These are phyloP conservation scores for Euphorbia peplus DNA, from an alignment of 345 rosid genomes.

Conservation along the genomic window DNA sequence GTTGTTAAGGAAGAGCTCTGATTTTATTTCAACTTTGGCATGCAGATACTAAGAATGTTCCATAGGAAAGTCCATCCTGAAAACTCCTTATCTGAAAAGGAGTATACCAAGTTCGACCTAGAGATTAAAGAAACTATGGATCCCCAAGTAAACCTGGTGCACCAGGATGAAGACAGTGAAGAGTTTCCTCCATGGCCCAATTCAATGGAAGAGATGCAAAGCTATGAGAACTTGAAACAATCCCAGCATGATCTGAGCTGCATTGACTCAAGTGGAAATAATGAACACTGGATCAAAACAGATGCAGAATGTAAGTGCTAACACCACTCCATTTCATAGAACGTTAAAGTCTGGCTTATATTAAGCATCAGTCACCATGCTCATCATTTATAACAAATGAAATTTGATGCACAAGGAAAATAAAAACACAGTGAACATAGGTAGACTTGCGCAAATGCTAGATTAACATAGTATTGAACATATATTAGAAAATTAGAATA, in stretches of 20 bases:
- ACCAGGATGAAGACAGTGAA: constrained; percentile 26
- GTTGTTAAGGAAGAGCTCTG: background rate
- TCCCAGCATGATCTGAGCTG: constrained; percentile 31
- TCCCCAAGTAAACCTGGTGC: constrained; percentile 25
- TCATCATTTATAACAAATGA: background rate
- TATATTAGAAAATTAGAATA: background rate
- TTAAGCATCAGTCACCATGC: background rate
- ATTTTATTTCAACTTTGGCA: constrained; percentile 19
- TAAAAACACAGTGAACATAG: background rate
- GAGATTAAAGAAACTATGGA: constrained; percentile 16
- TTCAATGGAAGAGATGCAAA: constrained; percentile 27
- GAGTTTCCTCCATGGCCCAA: constrained; percentile 27
- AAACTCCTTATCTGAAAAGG: constrained; percentile 35
- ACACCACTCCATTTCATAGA: constrained; percentile 2
- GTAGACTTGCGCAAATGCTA: background rate
- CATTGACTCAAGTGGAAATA: constrained; percentile 35
- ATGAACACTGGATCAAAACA: constrained; percentile 89
- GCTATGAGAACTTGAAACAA: constrained; percentile 36
- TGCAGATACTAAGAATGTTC: constrained; percentile 69
- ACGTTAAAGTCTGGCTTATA: constrained; percentile 7
- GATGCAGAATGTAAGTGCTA: constrained; percentile 85
- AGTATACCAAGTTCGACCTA: constrained; percentile 12
- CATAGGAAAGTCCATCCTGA: constrained; percentile 78
- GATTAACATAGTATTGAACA: background rate
- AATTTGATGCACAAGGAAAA: constrained; percentile 1